Evolutionary conservation across 371 early-diverging fungal species (phyloP).

Genomic region (Syncephalastrum contaminatum): DNA sequence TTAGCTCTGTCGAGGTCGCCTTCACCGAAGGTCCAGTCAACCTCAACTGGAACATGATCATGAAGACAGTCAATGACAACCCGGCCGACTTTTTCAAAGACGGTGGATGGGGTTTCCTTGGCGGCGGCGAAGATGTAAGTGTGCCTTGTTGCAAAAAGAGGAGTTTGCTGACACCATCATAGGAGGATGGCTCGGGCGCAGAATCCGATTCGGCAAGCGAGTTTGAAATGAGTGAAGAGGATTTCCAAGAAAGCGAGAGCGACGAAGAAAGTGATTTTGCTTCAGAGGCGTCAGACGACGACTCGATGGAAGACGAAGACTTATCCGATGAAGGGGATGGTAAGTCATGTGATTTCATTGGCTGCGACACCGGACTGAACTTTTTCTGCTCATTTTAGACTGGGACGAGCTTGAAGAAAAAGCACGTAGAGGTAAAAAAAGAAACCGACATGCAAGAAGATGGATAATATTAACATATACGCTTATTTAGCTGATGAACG

Average conservation of each 20-base stretch:
- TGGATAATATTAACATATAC: background rate
- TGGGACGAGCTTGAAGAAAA: slow-evolving; percentile 86
- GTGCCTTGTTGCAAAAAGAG: background rate
- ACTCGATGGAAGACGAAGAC: slow-evolving; percentile 57
- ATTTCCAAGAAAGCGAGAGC: slow-evolving; percentile 55
- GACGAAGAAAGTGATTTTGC: slow-evolving; percentile 73
- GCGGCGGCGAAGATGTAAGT: slow-evolving; percentile 66
- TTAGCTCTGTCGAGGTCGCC: slow-evolving; percentile 88
- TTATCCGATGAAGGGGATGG: slow-evolving; percentile 63
- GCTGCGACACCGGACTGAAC: background rate
- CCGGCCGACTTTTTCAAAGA: slow-evolving; percentile 95
- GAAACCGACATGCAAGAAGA: background rate
- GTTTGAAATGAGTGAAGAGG: slow-evolving; percentile 55
- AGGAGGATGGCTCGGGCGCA: slow-evolving; percentile 42
- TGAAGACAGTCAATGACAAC: slow-evolving; percentile 98
- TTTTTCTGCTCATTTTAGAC: slow-evolving; percentile 27
- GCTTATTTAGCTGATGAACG: slow-evolving; percentile 54
- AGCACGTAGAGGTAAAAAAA: slow-evolving; percentile 57
- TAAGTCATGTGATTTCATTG: slow-evolving; percentile 8
- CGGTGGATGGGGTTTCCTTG: slow-evolving; percentile 97
- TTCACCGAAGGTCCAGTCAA: slow-evolving; percentile 98
- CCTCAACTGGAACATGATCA: slow-evolving; percentile 97
- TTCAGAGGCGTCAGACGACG: slow-evolving; percentile 60
- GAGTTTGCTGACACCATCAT: background rate
- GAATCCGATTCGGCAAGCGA: slow-evolving; percentile 63